phyloP scores from a whole-genome alignment of 2,329 filamentous ascomycete genomes.

The Cercospora nicotianae region DNA sequence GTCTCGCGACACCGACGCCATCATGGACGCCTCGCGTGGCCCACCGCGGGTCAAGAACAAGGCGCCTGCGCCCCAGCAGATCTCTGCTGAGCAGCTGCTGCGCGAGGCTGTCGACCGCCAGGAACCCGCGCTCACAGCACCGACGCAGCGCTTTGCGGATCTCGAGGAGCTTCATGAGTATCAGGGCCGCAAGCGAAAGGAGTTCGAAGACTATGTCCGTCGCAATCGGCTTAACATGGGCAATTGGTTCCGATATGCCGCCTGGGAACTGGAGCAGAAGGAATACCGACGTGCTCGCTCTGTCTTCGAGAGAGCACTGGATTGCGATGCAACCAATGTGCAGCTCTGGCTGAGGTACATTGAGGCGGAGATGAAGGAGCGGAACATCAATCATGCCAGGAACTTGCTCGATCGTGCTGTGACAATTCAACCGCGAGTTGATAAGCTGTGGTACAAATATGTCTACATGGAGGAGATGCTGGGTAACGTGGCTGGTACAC shows the following conservation, averaged over 20 bases:
- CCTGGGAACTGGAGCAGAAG: conserved; percentile 97
- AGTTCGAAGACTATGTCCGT: conserved; percentile 96
- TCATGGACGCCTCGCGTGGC: conserved; percentile 86
- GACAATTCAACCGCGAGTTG: conserved; percentile 81
- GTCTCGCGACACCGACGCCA: background rate
- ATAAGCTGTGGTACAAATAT: conserved; percentile 99
- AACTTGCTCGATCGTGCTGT: conserved; percentile 95
- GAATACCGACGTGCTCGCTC: conserved; percentile 89
- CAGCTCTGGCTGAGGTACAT: conserved; percentile 90
- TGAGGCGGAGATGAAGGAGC: conserved; percentile 91
- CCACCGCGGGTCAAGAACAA: conserved; percentile 99
- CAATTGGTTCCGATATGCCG: conserved; percentile 98
- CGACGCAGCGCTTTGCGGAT: conserved; percentile 92
- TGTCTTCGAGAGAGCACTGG: conserved; percentile 91
- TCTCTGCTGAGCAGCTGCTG: conserved; percentile 94
- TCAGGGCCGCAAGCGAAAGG: conserved; percentile 91
- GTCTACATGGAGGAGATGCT: conserved; percentile 98
- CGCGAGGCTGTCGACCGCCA: conserved; percentile 96
- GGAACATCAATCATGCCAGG: conserved; percentile 94
- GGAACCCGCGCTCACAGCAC: conserved; percentile 81
- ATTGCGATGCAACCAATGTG: conserved; percentile 84
- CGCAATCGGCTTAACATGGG: conserved; percentile 94
- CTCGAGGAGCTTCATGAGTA: conserved; percentile 97
- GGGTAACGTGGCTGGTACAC: conserved; percentile 85
- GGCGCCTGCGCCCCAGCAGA: conserved; percentile 77